phyloP scores from a whole-genome alignment of 2,329 filamentous ascomycete species.

The Aspergillus sp. region DNA sequence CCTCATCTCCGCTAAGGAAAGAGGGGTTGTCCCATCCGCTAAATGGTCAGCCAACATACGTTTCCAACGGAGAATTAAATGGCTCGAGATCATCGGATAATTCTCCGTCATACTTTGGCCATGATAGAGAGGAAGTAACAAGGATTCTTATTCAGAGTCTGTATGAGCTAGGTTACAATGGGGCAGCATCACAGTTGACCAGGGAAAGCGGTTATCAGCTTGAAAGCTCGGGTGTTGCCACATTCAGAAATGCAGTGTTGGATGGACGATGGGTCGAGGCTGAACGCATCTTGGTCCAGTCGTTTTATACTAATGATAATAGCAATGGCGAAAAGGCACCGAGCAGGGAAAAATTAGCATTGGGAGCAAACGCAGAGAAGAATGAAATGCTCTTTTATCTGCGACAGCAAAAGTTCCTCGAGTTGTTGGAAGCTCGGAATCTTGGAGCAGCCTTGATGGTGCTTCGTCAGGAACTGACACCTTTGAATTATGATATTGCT shows the following conservation, averaged over 20 bases:
- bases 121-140: conserved; percentile 89
- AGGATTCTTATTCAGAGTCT: conserved; percentile 88
- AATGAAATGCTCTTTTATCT: conserved; percentile 82
- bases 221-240: conserved; percentile 80
- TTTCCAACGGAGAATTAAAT: conserved; percentile 35
- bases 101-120: conserved; percentile 65
- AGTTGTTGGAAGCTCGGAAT: conserved; percentile 75
- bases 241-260: conserved; percentile 76
- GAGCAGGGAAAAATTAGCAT: conserved; percentile 57
- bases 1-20: conserved; percentile 41
- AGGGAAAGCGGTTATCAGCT: conserved; percentile 82
- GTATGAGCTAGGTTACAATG: conserved; percentile 78
- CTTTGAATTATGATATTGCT: conserved; percentile 71
- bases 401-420: conserved; percentile 90
- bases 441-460: conserved; percentile 71
- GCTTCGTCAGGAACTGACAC: conserved; percentile 82
- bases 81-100: conserved; percentile 28
- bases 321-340: conserved; percentile 18
- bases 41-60: conserved; percentile 51
- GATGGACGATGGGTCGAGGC: conserved; percentile 78
- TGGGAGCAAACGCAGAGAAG: conserved; percentile 70
- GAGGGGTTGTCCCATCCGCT: conserved; percentile 43
- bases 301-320: conserved; percentile 38
- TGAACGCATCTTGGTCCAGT: conserved; percentile 69
- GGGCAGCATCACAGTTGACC: conserved; percentile 69